Percentiles rank a stretch among this genome's conserved stretches.
These are phyloP conservation scores for Quercus aquifolioides DNA, from an alignment of 306 rosid species.

Conservation along the genomic window DNA sequence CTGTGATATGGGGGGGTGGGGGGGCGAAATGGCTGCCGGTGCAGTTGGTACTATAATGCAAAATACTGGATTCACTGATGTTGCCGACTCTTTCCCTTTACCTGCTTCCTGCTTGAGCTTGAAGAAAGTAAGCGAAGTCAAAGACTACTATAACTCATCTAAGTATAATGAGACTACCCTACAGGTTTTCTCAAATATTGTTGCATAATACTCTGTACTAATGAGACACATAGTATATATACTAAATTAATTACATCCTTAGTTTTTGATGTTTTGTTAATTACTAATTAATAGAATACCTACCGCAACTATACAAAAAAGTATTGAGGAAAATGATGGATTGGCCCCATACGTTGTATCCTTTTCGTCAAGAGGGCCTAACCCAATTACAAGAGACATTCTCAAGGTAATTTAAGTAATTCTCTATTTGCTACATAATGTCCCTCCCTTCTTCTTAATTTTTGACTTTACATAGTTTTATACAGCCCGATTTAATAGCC, in stretches of 20 bases:
- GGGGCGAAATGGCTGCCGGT: not conserved
- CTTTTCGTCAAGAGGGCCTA: conserved; percentile 29
- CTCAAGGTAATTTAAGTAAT: too few species aligned
- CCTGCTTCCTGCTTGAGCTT: conserved; percentile 13
- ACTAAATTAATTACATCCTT: not conserved
- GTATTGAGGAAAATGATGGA: not conserved
- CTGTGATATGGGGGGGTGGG: conserved; percentile 1
- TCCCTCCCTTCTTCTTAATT: too few species aligned
- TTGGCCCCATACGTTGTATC: conserved; percentile 26
- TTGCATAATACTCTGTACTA: too few species aligned
- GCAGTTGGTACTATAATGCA: conserved; percentile 21
- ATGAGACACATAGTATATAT: too few species aligned
- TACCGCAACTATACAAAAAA: conserved; percentile 34
- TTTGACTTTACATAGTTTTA: too few species aligned
- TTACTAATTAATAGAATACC: not conserved
- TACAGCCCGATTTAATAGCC: too few species aligned
- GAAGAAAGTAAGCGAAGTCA: not conserved
- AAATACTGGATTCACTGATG: not conserved
- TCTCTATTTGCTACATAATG: conserved; percentile 18
- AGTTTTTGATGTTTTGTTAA: not conserved
- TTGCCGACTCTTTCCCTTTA: not conserved
- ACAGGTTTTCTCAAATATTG: too few species aligned
- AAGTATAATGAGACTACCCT: not conserved
- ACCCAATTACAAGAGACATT: too few species aligned
- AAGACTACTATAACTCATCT: conserved; percentile 4